Evolutionary conservation across 768 basidiomycete genomes (phyloP), one percentile per base, ranked within the genome.

Genomic region (Tubosaeta sp.): DNA sequence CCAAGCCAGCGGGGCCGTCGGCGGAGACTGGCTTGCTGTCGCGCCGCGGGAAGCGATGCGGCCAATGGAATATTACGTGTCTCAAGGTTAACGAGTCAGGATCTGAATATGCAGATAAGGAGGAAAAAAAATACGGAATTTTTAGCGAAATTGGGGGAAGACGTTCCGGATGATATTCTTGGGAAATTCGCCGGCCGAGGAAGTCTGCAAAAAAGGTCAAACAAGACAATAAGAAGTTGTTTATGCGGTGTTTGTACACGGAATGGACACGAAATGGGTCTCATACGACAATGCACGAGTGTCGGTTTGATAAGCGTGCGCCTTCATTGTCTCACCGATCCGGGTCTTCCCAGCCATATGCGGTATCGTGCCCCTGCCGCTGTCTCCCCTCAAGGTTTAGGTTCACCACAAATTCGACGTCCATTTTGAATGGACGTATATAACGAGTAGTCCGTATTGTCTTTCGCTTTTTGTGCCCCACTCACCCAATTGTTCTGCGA

Each of bases 401-500:
- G 66, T 67, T 67, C 56, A 61, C 60, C 71, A 66, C 71, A 69
- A 57, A 73, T 70, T 71, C 64, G 56, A 60, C 56, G 56, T 51
- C 56, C 58, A 40, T 49, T 47, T 63, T 52, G 57, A 59, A 58
- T 52, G 59, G 54, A 64, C 68, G 71, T 80, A 80, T 81, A 82
- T 77, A 81, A 74, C 72, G 64, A 66, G 70, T 70, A 64, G 62
- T 62, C 58, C 68, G 74, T 79, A 81, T 81, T 82, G 80, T 82
- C 69, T 60, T 71, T 69, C 59, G 68, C 71, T 73, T 74, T 77
- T 72, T 64, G 79, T 78, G 77, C 78, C 79, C 80, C 80, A 75
- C 76, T 72, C 69, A 72, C 73, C 71, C 77, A 82, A 84, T 83
- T 84, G 82, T 83, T 80, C 66, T 52, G 69, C 69, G 70, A 70